Evolutionary conservation across 371 early-diverging fungal genomes (phyloP), one percentile per base, ranked within the genome.

Genomic region (Mortierella sp.): DNA sequence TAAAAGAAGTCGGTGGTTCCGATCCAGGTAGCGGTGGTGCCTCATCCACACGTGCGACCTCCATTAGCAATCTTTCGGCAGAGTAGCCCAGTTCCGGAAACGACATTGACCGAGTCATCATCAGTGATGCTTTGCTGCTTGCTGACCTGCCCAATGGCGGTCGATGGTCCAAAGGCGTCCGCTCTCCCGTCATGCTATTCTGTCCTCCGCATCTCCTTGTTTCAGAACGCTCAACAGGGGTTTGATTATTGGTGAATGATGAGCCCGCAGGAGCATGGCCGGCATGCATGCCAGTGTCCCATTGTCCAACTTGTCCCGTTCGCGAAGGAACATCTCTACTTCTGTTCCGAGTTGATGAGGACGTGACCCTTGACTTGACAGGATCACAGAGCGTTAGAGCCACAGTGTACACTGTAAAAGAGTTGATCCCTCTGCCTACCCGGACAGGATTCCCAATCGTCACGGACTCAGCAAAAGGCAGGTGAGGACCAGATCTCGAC

Each of bases 401-500:
- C 3, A 75, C 47, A 15, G 39, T 75, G 37, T 75, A 75, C 2
- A 64, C 60, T 6, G 75, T 75, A 37, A 75, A 75, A 0, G 75
- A 75, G 11, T 59, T 68, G 32, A 75, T 68, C 0, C 68, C 75
- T 8, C 68, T 68, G 17, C 75, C 75, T 0, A 73, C 49, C 9
- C 75, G 68, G 24, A 68, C 56, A 6, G 75, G 75, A 39, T 64
- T 67, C 4, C 64, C 64, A 31, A 73, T 47, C 4, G 64, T 49
- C 7, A 73, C 75, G 2, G 67, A 62, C 21, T 68, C 68, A 48
- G 75, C 75, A 56, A 67, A 73, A 14, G 75, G 75, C 21, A 72
- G 30, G 27, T 43, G 61, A 46, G 73, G 73, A 9, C 61, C 66
- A 37, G 58, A 31, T 37, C 49, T 58, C 37, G 37, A 34, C 37